Evolutionary conservation across 129 eudicot species (phyloP).

Genomic region (Pseudognaphalium luteoalbum): DNA sequence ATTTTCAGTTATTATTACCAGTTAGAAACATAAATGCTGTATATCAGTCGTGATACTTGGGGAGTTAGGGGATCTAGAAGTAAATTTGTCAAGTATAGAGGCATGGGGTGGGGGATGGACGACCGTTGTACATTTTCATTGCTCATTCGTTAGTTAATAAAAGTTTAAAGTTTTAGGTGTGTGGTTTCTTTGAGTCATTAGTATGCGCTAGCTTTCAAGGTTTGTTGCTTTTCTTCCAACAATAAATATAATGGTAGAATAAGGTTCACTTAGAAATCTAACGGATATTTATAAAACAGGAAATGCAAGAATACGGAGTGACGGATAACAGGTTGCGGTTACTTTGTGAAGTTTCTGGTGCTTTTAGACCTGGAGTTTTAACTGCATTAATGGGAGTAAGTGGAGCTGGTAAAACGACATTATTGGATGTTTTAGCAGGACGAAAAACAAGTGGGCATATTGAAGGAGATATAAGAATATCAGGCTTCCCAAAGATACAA

Average conservation of each 20-base stretch:
- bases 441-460: conserved; percentile 88
- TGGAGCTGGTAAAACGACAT: conserved; percentile 96
- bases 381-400: conserved; percentile 97
- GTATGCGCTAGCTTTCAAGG: too few relatives aligned
- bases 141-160: too few relatives aligned
- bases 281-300: conserved; percentile 42
- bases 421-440: conserved; percentile 93
- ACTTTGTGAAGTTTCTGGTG: conserved; percentile 72
- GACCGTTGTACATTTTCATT: too few relatives aligned
- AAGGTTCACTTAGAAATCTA: neutral
- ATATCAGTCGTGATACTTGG: too few relatives aligned
- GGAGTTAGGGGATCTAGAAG: too few relatives aligned
- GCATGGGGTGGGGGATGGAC: too few relatives aligned
- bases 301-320: conserved; percentile 73
- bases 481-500: conserved; percentile 86
- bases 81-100: too few relatives aligned
- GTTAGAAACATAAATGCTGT: neutral
- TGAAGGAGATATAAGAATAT: conserved; percentile 85
- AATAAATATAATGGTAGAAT: neutral
- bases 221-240: too few relatives aligned
- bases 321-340: conserved; percentile 65
- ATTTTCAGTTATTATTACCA: neutral
- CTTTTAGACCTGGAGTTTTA: conserved; percentile 88
- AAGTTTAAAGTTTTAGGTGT: too few relatives aligned
- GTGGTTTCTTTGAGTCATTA: too few relatives aligned